Percentiles rank a stretch among this genome's conserved stretches.
phyloP scores from a whole-genome alignment of 2,329 filamentous ascomycete genomes.

The Scedosporium apiospermum region DNA sequence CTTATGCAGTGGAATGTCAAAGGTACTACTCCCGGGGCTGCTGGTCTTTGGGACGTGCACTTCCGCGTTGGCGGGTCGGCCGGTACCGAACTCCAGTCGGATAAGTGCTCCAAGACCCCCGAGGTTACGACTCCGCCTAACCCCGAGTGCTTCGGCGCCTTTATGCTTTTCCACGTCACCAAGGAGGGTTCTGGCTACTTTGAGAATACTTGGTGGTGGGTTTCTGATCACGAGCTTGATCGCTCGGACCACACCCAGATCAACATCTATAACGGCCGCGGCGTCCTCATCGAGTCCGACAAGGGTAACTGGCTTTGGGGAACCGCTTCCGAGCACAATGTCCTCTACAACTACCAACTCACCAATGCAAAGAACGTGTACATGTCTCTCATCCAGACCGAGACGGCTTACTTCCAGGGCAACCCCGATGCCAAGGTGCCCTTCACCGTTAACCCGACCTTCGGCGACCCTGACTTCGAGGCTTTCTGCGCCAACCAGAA shows the following conservation, averaged over 20 bases:
- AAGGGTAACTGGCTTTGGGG: slow-evolving; percentile 73
- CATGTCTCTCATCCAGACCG: slow-evolving; percentile 77
- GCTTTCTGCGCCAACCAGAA: slow-evolving; percentile 46
- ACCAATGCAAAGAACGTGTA: slow-evolving; percentile 68
- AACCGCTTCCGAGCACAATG: slow-evolving; percentile 59
- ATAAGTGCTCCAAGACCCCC: slow-evolving; percentile 71
- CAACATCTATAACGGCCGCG: slow-evolving; percentile 81
- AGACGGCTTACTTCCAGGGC: slow-evolving; percentile 82
- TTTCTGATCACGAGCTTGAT: slow-evolving; percentile 84
- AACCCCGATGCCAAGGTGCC: slow-evolving; percentile 65
- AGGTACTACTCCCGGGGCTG: slow-evolving; percentile 54
- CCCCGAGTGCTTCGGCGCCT: slow-evolving; percentile 62
- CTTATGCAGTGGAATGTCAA: slow-evolving; percentile 87
- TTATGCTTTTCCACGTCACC: slow-evolving; percentile 59
- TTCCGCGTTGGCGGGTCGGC: slow-evolving; percentile 82
- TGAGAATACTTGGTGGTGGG: slow-evolving; percentile 88
- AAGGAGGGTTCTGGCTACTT: slow-evolving; percentile 60
- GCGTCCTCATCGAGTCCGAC: slow-evolving; percentile 66
- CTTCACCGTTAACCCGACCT: slow-evolving; percentile 49
- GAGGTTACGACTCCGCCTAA: slow-evolving; percentile 50
- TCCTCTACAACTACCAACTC: slow-evolving; percentile 79
- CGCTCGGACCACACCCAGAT: slow-evolving; percentile 64
- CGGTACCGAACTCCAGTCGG: slow-evolving; percentile 72
- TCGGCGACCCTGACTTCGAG: slow-evolving; percentile 60
- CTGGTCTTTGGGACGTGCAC: slow-evolving; percentile 89